Percentiles rank a stretch among this genome's conserved stretches.
Conservation (phyloP, 2,329 filamentous ascomycete genomes). For the Onygenales sp. region DNA sequence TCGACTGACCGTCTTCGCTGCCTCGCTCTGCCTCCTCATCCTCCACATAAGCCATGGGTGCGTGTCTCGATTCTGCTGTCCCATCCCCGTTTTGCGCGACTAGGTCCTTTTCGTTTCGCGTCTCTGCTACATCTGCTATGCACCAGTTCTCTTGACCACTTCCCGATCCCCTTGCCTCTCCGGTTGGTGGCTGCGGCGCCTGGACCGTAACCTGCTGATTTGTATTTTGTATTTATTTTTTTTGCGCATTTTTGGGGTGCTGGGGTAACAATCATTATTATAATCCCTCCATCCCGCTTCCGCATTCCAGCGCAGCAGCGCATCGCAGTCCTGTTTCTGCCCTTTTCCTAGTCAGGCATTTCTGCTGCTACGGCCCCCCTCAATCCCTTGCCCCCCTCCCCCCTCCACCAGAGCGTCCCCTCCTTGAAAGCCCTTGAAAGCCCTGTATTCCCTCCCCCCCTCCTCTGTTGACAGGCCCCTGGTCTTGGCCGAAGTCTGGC, state of each 20-base stretch:
- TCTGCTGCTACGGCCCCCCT: neutral
- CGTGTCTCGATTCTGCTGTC: constrained; percentile 7
- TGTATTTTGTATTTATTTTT: neutral
- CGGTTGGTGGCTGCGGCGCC: neutral
- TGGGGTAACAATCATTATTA: neutral
- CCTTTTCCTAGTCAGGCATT: constrained; percentile 1
- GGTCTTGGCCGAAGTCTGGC: constrained; percentile 6
- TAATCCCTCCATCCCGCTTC: neutral
- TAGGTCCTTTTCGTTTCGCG: constrained; percentile 1
- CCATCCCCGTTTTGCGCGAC: neutral
- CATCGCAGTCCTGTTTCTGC: neutral
- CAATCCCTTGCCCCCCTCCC: neutral
- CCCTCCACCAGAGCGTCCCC: constrained; percentile 7
- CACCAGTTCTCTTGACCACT: neutral
- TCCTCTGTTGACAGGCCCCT: constrained; percentile 2
- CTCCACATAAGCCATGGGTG: constrained; percentile 13
- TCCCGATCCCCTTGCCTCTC: constrained; percentile 1
- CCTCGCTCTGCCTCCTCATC: constrained; percentile 1
- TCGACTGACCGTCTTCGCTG: neutral
- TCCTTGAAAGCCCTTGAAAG: constrained; percentile 5
- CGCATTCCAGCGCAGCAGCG: neutral
- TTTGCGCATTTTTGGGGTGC: neutral
- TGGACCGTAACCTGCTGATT: neutral
- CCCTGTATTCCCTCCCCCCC: neutral
- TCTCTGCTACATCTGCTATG: neutral